phyloP scores from a whole-genome alignment of 1,284 basidiomycete genomes.

The Cutaneotrichosporon arboriforme region DNA sequence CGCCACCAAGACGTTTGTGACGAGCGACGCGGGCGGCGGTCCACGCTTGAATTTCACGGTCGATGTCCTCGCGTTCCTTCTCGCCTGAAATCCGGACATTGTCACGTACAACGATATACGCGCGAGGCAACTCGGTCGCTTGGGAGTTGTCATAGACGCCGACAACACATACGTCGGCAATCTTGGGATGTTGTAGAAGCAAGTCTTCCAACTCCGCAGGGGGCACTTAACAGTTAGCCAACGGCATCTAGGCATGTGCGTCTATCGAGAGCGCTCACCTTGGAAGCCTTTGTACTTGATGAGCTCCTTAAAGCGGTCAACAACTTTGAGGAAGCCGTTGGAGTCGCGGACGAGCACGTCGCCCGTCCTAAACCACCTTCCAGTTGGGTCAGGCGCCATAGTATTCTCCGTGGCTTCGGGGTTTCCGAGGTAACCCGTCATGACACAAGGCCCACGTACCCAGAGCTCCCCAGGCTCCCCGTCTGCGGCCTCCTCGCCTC shows the following conservation, averaged over 20 bases:
- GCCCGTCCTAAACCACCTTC: conserved; percentile 76
- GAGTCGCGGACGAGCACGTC: conserved; percentile 62
- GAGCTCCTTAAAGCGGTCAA: conserved; percentile 62
- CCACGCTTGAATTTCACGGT: conserved; percentile 57
- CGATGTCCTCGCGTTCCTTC: conserved; percentile 45
- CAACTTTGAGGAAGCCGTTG: conserved; percentile 55
- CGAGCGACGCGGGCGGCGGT: conserved; percentile 54
- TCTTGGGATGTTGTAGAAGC: conserved; percentile 63
- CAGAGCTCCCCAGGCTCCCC: conserved; percentile 71
- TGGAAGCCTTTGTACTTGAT: conserved; percentile 64
- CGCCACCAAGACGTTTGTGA: conserved; percentile 51
- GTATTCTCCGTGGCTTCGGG: conserved; percentile 3
- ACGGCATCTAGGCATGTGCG: too few relatives aligned
- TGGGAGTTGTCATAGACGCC: conserved; percentile 59
- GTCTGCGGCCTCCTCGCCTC: conserved; percentile 49
- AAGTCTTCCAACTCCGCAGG: conserved; percentile 75
- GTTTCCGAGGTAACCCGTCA: conserved; percentile 12
- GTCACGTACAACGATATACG: conserved; percentile 6
- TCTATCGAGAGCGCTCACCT: conserved; percentile 15
- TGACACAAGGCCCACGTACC: conserved; percentile 65
- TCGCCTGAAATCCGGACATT: background rate
- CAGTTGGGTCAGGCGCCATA: conserved; percentile 18
- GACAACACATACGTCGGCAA: conserved; percentile 66
- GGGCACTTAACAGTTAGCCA: conserved; percentile 52
- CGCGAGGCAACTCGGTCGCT: conserved; percentile 68